These are phyloP conservation scores for Lithohypha guttulata DNA, from an alignment of 2,329 filamentous ascomycete genomes.

Conservation along the genomic window DNA sequence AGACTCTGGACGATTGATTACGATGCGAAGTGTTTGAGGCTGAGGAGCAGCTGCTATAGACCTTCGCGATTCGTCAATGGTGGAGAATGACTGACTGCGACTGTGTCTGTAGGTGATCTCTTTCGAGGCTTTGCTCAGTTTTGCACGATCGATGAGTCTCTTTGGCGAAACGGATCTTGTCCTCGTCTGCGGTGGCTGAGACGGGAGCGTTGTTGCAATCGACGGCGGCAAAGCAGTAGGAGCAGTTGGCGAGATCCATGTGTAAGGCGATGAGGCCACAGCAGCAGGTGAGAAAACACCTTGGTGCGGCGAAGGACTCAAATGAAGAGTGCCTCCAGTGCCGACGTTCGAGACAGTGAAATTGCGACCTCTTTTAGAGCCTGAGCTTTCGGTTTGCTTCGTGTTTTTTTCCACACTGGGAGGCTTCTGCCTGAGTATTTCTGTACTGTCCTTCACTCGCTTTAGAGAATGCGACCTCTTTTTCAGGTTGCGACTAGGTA, in stretches of 20 bases:
- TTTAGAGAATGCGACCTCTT: conserved; percentile 29
- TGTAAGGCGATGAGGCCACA: conserved; percentile 45
- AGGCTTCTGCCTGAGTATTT: conserved; percentile 34
- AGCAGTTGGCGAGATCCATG: conserved; percentile 48
- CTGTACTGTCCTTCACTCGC: conserved; percentile 42
- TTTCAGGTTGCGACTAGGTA: conserved; percentile 21
- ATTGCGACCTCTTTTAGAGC: conserved; percentile 56
- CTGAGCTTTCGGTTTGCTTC: conserved; percentile 50
- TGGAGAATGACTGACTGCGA: conserved; percentile 67
- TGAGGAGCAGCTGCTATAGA: conserved; percentile 29
- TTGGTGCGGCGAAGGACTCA: conserved; percentile 51
- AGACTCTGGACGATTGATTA: conserved; percentile 62
- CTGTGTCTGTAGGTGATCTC: conserved; percentile 34
- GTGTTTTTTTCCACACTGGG: conserved; percentile 38
- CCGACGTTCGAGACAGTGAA: conserved; percentile 75
- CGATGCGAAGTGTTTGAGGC: conserved; percentile 62
- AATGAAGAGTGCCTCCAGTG: conserved; percentile 70
- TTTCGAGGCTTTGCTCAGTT: conserved; percentile 17
- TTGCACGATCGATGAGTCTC: conserved; percentile 3
- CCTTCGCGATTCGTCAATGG: conserved; percentile 52
- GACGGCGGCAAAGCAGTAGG: conserved; percentile 20
- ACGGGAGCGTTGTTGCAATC: conserved; percentile 21
- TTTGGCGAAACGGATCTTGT: conserved; percentile 8
- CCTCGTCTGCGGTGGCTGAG: conserved; percentile 21
- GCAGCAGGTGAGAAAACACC: conserved; percentile 25